Conservation (phyloP, 768 basidiomycete species). For the Lentinus brumalis region DNA sequence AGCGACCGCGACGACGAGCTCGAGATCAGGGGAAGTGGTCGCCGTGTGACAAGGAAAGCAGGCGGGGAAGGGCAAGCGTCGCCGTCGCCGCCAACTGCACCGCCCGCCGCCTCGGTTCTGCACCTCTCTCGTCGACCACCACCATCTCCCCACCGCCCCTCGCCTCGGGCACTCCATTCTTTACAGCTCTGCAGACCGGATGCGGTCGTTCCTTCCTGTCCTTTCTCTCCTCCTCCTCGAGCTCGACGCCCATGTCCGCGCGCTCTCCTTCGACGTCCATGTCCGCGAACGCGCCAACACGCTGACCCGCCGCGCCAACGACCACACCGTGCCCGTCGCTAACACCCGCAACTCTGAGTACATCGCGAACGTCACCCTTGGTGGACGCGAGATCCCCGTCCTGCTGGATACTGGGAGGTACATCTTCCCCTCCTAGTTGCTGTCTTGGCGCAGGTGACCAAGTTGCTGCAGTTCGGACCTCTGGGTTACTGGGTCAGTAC, state of each 20-base stretch:
- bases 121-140: background rate
- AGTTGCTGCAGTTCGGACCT: constrained; percentile 60
- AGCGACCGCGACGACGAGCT: too few relatives aligned
- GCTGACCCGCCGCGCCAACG: constrained; percentile 17
- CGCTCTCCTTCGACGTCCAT: constrained; percentile 31
- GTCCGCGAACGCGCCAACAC: constrained; percentile 22
- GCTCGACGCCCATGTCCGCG: constrained; percentile 14
- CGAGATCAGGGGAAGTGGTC: too few relatives aligned
- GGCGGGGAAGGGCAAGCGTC: background rate
- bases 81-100: background rate
- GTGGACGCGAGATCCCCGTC: constrained; percentile 58
- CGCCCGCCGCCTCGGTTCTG: background rate
- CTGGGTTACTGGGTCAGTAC: constrained; percentile 61
- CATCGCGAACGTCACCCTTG: constrained; percentile 69
- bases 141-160: background rate
- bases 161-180: constrained; percentile 15
- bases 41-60: too few relatives aligned
- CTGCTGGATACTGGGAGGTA: constrained; percentile 81
- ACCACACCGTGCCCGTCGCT: constrained; percentile 40
- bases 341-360: constrained; percentile 78
- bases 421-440: constrained; percentile 3
- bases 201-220: constrained; percentile 20
- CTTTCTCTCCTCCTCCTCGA: constrained; percentile 19
- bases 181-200: constrained; percentile 14
- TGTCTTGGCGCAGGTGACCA: background rate